Conservation (phyloP, 164 flowering plant genomes). For the Vitis amurensis region DNA sequence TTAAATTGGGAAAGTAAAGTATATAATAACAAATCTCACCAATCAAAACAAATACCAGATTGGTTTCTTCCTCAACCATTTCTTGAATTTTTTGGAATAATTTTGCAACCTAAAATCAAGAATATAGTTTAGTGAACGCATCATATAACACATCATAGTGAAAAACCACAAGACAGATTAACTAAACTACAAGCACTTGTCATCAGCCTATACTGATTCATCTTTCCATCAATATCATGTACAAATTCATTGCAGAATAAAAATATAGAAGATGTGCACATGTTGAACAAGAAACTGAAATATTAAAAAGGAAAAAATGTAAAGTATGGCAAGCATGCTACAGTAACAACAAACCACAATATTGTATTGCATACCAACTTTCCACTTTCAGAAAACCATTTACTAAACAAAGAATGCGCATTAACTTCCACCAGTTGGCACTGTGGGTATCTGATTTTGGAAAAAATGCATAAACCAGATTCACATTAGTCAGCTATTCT, state of each 20-base stretch:
- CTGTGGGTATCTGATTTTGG: slow-evolving; percentile 74
- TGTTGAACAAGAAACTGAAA: too few relatives aligned
- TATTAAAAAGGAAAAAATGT: not conserved
- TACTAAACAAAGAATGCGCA: slow-evolving; percentile 98
- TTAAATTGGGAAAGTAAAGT: not conserved
- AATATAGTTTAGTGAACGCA: slow-evolving; percentile 9
- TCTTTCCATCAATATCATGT: not conserved
- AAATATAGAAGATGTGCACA: not conserved
- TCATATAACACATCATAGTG: not conserved
- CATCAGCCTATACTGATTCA: not conserved
- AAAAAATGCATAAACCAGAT: not conserved
- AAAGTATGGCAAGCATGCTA: not conserved
- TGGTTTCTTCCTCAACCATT: slow-evolving; percentile 97
- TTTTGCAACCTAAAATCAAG: slow-evolving; percentile 77
- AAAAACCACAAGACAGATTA: not conserved
- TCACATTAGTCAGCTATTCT: too few relatives aligned
- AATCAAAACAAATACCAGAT: slow-evolving; percentile 94
- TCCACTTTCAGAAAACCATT: slow-evolving; percentile 99
- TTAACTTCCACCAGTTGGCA: slow-evolving; percentile 92
- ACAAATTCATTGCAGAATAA: not conserved
- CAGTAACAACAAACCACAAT: not conserved
- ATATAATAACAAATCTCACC: slow-evolving; percentile 59
- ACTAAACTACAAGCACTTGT: not conserved
- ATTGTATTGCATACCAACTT: slow-evolving; percentile 67
- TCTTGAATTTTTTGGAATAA: slow-evolving; percentile 97